Base-by-base conservation (phyloP, 1,284 basidiomycete genomes). In the Cutaneotrichosporon daszewskae region DNA sequence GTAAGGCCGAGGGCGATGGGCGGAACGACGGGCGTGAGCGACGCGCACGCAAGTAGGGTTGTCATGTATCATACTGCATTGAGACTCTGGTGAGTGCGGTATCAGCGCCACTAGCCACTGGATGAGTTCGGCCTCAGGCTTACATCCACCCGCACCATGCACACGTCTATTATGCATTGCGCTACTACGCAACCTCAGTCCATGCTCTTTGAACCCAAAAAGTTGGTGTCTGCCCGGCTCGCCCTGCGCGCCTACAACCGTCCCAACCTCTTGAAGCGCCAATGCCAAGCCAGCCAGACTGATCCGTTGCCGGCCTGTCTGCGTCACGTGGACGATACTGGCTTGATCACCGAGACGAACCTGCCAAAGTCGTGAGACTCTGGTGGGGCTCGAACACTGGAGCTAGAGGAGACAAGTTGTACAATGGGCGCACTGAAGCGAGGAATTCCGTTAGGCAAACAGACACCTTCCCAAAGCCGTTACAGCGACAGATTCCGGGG, bases 271-370 rank as follows among this genome's bases (percentile, higher is more conserved):
- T 64, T 64, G 54, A 54, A 65, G 64, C 52, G 42, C 49, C 54
- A 58, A 64, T 62, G 66, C 60, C 62, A 68, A 51, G 53, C 47
- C 54, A 62, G 62, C 54, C 61, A 53, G 62, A 58, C 54, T 68
- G 66, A 64, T 68, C 66, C 64, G 64, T 68, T 64, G 47, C 66
- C 64, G 64, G 66, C 66, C 64, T 68, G 53, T 57, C 63, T 32
- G 46, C 32, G 32, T 34, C 45, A 27, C 42, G 40, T 23, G 45
- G 43, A 10, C 11, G 23, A 35, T 33, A 63, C 62, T 60, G 54
- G 55, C 53, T 49, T 66, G 62, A 65, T 68, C 49, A 66, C 66
- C 66, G 60, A 66, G 57, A 44, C 44, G 45, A 37, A 53, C 58
- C 54, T n/a, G 38, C 32, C 54, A 51, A 55, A 49, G 47, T 51